Evolutionary conservation across 441 rosid species (phyloP), one percentile per base, ranked within the genome.

Genomic region (Euphorbia schlechtendalii): DNA sequence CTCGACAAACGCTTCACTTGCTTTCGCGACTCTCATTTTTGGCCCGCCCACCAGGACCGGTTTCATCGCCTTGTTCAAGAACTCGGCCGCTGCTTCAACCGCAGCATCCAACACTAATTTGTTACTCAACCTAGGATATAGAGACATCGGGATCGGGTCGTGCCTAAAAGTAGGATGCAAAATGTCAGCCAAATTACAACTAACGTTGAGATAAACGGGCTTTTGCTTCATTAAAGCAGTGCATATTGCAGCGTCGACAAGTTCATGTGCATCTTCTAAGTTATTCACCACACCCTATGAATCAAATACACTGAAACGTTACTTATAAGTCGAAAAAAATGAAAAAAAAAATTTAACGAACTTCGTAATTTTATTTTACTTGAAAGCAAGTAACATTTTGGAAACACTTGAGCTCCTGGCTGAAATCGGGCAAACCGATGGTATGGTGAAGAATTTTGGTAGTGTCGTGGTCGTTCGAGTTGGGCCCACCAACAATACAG

Each of bases 11-110:
- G 56, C 27, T n/a, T 48, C 13, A 8, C 18, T n/a, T 2, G 66
- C 41, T 46, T 62, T 62, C 11, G 56, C 56, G 10, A 8, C 17
- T n/a, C 41, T 22, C 24, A 62, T 38, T 8, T 13, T 62, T 10
- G 56, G 66, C 24, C 66, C 27, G 5, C 11, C 56, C 6, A 48
- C 56, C 18, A 62, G 66, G 30, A 62, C 56, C 9, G 66, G 66
- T 17, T 48, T 62, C 12, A 5, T 43, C 48, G 56, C 66, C 14
- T 62, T n/a, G 6, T 48, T 62, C 20, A 62, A 32, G 25, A 62
- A 27, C 4, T 62, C 56, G 46, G 43, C 66, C 3, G 56, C n/a
- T 48, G 66, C 43, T 20, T 27, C 66, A 7, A 48, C 56, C 28
- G 56, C 66, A 9, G 49, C 25, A 18, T 62, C 21, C 41, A n/a